Conservation (phyloP, 768 basidiomycete species). For the Suillus americanus region DNA sequence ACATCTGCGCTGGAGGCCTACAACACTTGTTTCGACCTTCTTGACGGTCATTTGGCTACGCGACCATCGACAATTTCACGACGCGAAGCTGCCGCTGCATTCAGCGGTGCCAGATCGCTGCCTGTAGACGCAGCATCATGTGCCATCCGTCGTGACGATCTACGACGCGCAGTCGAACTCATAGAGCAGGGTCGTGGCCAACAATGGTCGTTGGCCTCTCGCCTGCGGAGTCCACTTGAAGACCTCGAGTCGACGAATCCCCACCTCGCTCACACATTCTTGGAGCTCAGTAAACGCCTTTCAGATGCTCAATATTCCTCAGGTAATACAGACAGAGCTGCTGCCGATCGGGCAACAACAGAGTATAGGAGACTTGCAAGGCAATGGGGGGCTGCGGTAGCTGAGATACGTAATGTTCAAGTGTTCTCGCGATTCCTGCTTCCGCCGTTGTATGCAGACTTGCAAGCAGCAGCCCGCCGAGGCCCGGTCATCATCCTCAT, state of each 20-base stretch:
- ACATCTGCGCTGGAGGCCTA: neutral
- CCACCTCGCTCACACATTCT: neutral
- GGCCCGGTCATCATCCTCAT: too few relatives aligned
- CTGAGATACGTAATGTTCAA: too few relatives aligned
- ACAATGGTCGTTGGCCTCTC: neutral
- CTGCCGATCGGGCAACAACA: neutral
- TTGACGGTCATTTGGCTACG: neutral
- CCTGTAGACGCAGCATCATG: neutral
- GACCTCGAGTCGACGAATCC: neutral
- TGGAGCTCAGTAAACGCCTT: neutral
- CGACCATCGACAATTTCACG: neutral
- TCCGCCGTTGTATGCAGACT: neutral
- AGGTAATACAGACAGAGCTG: neutral
- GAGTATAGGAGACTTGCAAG: neutral
- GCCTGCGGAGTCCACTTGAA: neutral
- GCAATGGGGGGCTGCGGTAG: neutral
- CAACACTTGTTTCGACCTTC: neutral
- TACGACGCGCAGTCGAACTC: neutral
- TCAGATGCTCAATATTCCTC: neutral
- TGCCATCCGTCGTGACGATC: neutral
- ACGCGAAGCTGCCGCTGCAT: neutral
- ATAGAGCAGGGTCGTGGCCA: too few relatives aligned
- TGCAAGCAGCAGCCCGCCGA: too few relatives aligned
- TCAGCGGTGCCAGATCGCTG: neutral
- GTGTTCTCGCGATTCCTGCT: neutral